Evolutionary conservation across 805 yeast species (phyloP), one percentile per base, ranked within the genome.

Genomic region (Cyberlindnera veronae): DNA sequence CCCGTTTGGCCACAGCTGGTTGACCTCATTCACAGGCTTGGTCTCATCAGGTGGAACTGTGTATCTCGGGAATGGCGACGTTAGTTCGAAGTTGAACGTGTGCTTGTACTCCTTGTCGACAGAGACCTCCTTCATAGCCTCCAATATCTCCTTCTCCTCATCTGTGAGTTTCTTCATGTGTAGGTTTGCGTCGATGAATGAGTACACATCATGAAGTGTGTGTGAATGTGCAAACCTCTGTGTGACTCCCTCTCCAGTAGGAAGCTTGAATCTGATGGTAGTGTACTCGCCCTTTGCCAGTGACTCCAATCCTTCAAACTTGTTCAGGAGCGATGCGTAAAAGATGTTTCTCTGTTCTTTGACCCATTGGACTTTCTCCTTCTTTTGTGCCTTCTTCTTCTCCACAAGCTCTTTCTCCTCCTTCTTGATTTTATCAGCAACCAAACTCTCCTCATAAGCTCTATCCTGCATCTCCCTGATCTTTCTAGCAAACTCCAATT

Each of bases 1-100:
- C 2, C 89, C 89, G 51, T 71, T 81, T n/a, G 93, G 93, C 74
- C 76, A 79, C n/a, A 84, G 55, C 27, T 72, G 64, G 1, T 62
- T 50, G 27, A 68, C 68, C 23, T 75, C 73, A 22, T 53, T 55
- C 6, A 84, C 58, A 3, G 38, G 19, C 15, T 44, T 38, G 0
- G 55, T 51, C 12, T 54, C 43, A 22, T 63, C 64, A 5, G 52
- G 43, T 4, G 64, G 68, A 13, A 84, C 57, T n/a, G 63, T 60
- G 33, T 59, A 67, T 46, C 86, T 71, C 4, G 89, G 89, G 57
- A 79, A 72, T 2, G 87, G 79, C 3, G 83, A 74, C 3, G 71
- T 70, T 24, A 85, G 61, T 40, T 71, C 74, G 57, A 85, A 84
- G n/a, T 58, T 58, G 48, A 72, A 78, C 3, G 59, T 50, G 45